phyloP scores from a whole-genome alignment of 441 rosid genomes.

The Metrosideros polymorpha region DNA sequence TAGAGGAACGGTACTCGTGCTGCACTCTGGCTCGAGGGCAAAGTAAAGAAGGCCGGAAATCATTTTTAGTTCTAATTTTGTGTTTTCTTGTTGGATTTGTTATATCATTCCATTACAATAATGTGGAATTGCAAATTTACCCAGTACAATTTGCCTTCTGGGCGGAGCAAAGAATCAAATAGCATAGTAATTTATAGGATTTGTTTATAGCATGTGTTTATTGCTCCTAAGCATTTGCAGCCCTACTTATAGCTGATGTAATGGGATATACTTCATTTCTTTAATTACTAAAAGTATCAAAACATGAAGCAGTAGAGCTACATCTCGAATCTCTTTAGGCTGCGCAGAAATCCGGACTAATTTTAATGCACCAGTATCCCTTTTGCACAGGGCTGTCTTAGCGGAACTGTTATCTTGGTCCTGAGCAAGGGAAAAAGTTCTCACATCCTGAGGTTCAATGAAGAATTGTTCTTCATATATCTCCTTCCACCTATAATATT shows the following conservation, averaged over 20 bases:
- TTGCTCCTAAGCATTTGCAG: background rate
- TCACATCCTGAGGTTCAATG: constrained; percentile 64
- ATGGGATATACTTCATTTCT: background rate
- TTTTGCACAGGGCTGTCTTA: constrained; percentile 43
- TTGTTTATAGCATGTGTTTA: background rate
- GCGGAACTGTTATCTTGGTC: constrained; percentile 52
- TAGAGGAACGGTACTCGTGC: background rate
- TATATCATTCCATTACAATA: background rate
- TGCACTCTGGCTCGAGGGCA: background rate
- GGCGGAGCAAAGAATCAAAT: background rate
- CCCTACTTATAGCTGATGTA: background rate
- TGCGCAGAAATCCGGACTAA: background rate
- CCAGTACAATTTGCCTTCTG: background rate
- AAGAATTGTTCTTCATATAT: constrained; percentile 81
- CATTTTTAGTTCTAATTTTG: background rate
- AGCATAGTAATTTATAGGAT: background rate
- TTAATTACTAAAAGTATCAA: background rate
- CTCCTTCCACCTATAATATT: constrained; percentile 96
- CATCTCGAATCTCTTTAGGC: background rate
- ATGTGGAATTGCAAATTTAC: background rate
- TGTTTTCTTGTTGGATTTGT: background rate
- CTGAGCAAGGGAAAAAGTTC: constrained; percentile 65
- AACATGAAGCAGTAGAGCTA: background rate
- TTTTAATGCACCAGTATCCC: background rate
- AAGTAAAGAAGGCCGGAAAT: background rate